Conservation (phyloP, 805 yeast species). For the Starmera caribaea region DNA sequence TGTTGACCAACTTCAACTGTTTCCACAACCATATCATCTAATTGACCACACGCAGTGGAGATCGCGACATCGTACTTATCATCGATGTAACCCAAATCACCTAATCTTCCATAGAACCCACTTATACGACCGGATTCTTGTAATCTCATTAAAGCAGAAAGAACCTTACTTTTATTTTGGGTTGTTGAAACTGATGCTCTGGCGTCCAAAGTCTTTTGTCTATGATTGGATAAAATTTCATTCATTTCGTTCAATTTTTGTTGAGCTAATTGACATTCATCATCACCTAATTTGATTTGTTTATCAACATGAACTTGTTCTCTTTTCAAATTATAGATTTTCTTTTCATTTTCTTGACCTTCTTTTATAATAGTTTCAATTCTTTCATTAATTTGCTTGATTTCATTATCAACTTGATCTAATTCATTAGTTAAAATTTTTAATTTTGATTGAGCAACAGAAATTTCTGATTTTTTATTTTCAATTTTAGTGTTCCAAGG, state of each 20-base stretch:
- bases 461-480: conserved; percentile 51
- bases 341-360: conserved; percentile 40
- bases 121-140: conserved; percentile 71
- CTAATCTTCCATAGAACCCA: conserved; percentile 87
- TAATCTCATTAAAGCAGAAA: conserved; percentile 56
- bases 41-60: conserved; percentile 86
- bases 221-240: conserved; percentile 35
- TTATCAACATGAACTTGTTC: conserved; percentile 39
- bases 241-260: conserved; percentile 44
- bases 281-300: conserved; percentile 50
- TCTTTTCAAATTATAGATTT: conserved; percentile 32
- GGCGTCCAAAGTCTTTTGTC: conserved; percentile 64
- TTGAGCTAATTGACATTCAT: conserved; percentile 42
- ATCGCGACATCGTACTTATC: conserved; percentile 86
- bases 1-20: conserved; percentile 59
- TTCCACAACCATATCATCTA: conserved; percentile 92
- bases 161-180: conserved; percentile 66
- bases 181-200: conserved; percentile 42
- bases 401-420: conserved; percentile 32
- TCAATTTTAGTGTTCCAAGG: conserved; percentile 75
- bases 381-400: conserved; percentile 32
- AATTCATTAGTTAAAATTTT: conserved; percentile 43
- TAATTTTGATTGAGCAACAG: conserved; percentile 57
- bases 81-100: conserved; percentile 88
- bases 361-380: conserved; percentile 35